A percentile compares a stretch with the other conserved stretches of the same genome.
Conservation (phyloP, 106 monocot genomes). For the Gastrodia elata region DNA sequence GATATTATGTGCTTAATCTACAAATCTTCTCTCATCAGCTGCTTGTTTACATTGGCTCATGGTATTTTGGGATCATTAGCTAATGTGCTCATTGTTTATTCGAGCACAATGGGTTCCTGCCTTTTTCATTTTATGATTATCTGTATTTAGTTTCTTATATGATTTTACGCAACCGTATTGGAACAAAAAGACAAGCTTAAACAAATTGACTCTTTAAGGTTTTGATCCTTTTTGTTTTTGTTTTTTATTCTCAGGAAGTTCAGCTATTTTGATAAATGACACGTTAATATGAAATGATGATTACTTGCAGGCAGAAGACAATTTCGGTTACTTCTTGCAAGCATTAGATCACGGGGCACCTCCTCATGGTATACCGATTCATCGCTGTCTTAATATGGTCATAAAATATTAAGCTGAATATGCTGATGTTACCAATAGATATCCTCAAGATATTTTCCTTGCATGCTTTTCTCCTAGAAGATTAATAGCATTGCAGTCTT, state of each 20-base stretch:
- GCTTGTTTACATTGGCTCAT: neutral
- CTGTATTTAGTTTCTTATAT: neutral
- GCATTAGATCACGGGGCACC: slow-evolving; percentile 94
- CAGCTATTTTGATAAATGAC: neutral
- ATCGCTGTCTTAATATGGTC: too few relatives aligned
- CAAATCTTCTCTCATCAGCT: neutral
- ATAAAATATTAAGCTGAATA: too few relatives aligned
- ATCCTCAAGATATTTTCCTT: too few relatives aligned
- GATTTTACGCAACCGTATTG: neutral
- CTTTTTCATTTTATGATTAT: neutral
- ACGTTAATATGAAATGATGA: neutral
- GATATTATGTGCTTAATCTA: neutral
- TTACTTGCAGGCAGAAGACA: slow-evolving; percentile 88
- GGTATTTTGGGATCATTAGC: neutral
- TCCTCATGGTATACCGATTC: slow-evolving; percentile 77
- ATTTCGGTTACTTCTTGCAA: slow-evolving; percentile 94
- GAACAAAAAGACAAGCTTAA: neutral
- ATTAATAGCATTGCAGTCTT: too few relatives aligned
- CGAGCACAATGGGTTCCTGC: neutral
- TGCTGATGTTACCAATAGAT: too few relatives aligned
- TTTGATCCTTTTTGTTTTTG: neutral
- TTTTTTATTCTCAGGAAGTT: neutral
- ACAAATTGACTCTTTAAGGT: neutral
- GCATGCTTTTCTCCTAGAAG: too few relatives aligned
- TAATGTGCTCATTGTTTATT: neutral